A percentile compares a stretch with the other conserved stretches of the same genome.
These are phyloP conservation scores for Penicillium sp. DNA, from an alignment of 2,329 filamentous ascomycete genomes.

Conservation along the genomic window DNA sequence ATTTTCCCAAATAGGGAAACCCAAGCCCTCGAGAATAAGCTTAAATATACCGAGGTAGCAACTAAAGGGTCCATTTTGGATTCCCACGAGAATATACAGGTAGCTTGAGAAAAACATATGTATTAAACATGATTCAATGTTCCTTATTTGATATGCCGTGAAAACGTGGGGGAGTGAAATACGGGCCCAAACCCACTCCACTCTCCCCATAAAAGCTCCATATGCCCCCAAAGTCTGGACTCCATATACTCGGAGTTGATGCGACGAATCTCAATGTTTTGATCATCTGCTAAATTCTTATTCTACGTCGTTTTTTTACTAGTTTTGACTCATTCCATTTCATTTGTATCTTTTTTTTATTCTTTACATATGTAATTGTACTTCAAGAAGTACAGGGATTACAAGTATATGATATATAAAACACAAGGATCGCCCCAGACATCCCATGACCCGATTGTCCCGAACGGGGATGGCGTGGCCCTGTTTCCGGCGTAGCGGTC, in stretches of 20 bases:
- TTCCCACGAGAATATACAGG: too few species aligned
- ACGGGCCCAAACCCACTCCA: conserved; percentile 4
- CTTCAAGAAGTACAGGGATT: neutral
- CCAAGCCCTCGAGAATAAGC: neutral
- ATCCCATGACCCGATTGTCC: conserved; percentile 25
- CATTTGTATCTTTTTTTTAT: neutral
- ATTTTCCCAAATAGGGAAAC: neutral
- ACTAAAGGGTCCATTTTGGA: neutral
- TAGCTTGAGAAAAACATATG: too few species aligned
- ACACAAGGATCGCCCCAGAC: conserved; percentile 9
- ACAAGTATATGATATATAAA: neutral
- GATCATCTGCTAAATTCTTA: neutral
- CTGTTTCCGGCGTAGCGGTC: conserved; percentile 17
- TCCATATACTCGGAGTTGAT: conserved; percentile 3
- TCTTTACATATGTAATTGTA: neutral
- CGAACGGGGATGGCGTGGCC: conserved; percentile 3
- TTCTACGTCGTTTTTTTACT: too few species aligned
- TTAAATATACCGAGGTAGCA: neutral
- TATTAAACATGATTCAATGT: too few species aligned
- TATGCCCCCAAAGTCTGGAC: conserved; percentile 1
- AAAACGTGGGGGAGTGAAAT: conserved; percentile 7
- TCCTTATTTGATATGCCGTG: neutral
- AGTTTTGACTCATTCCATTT: too few species aligned
- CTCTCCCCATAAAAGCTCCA: conserved; percentile 8
- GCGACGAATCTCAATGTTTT: neutral